Conservation (phyloP, 108 stramenopile species). For the Skeletonema grethae region DNA sequence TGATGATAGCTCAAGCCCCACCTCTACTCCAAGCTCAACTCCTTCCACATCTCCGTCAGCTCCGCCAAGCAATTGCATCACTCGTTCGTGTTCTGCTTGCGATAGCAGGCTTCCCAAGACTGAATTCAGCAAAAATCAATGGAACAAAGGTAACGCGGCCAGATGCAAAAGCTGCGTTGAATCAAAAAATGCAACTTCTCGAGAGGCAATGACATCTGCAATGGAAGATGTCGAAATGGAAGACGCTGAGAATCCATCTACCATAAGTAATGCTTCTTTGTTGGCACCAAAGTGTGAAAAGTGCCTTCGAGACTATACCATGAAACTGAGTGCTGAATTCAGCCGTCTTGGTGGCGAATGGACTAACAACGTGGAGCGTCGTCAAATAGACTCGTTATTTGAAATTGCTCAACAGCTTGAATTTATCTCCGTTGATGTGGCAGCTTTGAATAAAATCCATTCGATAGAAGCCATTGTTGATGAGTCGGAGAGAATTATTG, state of each 20-base stretch:
- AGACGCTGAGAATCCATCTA: not conserved
- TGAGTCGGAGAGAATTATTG: not conserved
- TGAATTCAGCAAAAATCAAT: conserved; percentile 1
- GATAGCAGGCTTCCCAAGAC: not conserved
- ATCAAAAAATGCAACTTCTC: not conserved
- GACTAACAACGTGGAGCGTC: not conserved
- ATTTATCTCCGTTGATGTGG: not conserved
- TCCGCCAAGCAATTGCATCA: no score
- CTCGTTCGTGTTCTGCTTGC: not conserved
- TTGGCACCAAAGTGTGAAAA: not conserved
- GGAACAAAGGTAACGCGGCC: not conserved
- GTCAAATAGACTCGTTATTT: not conserved
- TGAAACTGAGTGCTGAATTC: not conserved
- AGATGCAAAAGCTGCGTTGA: conserved; percentile 4
- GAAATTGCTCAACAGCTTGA: not conserved
- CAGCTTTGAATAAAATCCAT: not conserved
- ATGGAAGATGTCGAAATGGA: not conserved
- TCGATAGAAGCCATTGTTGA: not conserved
- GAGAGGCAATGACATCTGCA: not conserved
- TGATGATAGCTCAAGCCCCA: no score
- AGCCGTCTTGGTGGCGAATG: not conserved
- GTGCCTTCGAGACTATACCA: not conserved
- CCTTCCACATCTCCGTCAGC: no score
- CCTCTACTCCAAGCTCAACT: no score
- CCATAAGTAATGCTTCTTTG: not conserved